A percentile compares a stretch with the other conserved stretches of the same genome.
phyloP scores from a whole-genome alignment of 352 stramenopile genomes.

The Elongisporangium prolatum region DNA sequence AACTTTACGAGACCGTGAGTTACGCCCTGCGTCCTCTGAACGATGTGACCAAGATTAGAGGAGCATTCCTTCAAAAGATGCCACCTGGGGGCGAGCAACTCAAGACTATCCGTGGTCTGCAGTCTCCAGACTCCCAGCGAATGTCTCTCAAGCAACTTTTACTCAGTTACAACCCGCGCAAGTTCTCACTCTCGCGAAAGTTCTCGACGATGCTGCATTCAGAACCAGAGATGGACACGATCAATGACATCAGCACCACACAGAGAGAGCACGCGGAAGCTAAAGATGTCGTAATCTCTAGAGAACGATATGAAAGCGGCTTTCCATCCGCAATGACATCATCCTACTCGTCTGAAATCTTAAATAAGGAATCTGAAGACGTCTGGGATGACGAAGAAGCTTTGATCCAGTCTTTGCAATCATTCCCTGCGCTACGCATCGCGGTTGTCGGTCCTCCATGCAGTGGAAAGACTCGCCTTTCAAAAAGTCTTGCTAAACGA shows the following conservation, averaged over 20 bases:
- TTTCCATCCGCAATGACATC: neutral
- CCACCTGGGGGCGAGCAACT: constrained; percentile 42
- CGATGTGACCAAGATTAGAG: constrained; percentile 46
- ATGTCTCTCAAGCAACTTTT: constrained; percentile 80
- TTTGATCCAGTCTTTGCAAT: constrained; percentile 22
- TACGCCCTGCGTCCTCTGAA: constrained; percentile 28
- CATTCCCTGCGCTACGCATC: constrained; percentile 40
- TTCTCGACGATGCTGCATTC: constrained; percentile 22
- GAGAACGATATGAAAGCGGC: neutral
- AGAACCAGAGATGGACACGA: neutral
- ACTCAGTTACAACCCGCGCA: constrained; percentile 65
- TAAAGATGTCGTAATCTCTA: neutral
- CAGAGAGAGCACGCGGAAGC: neutral
- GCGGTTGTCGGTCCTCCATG: constrained; percentile 54
- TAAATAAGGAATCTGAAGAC: constrained; percentile 25
- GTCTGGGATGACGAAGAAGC: constrained; percentile 43
- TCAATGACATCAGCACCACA: neutral
- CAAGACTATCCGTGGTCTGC: constrained; percentile 34
- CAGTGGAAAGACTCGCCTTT: constrained; percentile 50
- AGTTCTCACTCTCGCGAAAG: constrained; percentile 59
- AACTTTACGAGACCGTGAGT: constrained; percentile 8
- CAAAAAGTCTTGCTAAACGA: constrained; percentile 32
- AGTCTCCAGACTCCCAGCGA: constrained; percentile 33
- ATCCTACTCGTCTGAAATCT: constrained; percentile 1
- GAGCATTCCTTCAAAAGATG: constrained; percentile 50